Base-by-base conservation (phyloP, 495 filamentous ascomycete species). In the Rusavskia elegans region DNA sequence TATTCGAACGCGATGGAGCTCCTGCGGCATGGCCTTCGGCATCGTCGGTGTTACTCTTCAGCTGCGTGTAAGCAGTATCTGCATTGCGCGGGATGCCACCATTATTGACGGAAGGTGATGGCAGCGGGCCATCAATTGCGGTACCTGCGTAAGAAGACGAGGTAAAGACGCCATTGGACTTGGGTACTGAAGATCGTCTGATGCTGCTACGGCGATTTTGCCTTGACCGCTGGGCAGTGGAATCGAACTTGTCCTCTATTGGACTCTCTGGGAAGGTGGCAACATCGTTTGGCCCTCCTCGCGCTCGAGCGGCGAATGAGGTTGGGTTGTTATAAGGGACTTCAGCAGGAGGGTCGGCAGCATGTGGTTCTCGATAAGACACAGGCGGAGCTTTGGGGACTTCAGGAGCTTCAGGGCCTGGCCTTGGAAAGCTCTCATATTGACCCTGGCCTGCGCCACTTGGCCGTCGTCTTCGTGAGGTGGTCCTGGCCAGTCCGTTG, bases 361-460 rank as follows among this genome's bases (percentile, higher is more conserved):
- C 64, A 52, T 77, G 69, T 23, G 74, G 70, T 19, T 71, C 64
- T 53, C 65, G 71, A 60, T 80, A 83, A 40, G 76, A 79, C n/a
- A 74, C 62, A 1, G 79, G 75, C 21, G 75, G 77, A 23, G 71
- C 70, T 59, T 72, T 73, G 5, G 80, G 79, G 2, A 69, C 74
- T 50, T 82, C 80, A 49, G 80, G 76, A 21, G 74, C 80, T 40
- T 72, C 69, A 52, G 77, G 78, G 6, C n/a, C 30, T 14, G 68
- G 75, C 35, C 51, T 50, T 35, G 53, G 44, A 30, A 49, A 45
- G 38, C 41, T 53, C n/a, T 56, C 50, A 32, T 46, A 55, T 52
- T 50, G 57, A 65, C 53, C 42, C 63, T 61, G 21, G 58, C 48
- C 51, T 64, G 45, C 55, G 55, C 55, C 65, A 61, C 30, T 59